phyloP scores from a whole-genome alignment of 1,139 yeast species.

The Pneumocystis oryctolagi region DNA sequence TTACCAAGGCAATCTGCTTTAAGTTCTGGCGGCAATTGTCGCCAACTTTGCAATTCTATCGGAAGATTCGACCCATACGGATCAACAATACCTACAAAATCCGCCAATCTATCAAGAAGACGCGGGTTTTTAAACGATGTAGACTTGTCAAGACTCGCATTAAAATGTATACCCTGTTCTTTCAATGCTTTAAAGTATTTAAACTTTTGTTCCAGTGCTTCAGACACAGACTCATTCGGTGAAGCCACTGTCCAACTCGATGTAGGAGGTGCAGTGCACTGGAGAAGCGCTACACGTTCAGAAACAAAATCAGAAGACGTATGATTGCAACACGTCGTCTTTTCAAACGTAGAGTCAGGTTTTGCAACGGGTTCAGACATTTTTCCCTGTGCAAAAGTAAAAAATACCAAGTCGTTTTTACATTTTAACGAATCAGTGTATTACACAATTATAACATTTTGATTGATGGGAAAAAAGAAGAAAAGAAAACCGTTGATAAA shows the following conservation, averaged over 20 bases:
- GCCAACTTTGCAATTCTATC: not conserved
- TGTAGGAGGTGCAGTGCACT: not conserved
- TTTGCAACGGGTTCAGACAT: not conserved
- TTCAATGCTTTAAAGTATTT: not conserved
- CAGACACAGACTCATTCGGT: not conserved
- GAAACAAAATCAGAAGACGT: not conserved
- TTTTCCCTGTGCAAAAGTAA: too few relatives aligned
- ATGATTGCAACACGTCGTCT: too few relatives aligned
- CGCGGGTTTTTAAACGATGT: not conserved
- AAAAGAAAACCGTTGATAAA: too few relatives aligned
- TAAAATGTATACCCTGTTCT: not conserved
- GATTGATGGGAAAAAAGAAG: too few relatives aligned
- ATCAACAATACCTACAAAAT: not conserved
- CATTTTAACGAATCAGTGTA: too few relatives aligned
- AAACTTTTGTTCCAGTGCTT: not conserved
- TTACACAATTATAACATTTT: too few relatives aligned
- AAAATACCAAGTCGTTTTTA: too few relatives aligned
- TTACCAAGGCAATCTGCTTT: not conserved
- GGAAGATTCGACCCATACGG: not conserved
- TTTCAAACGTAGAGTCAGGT: not conserved
- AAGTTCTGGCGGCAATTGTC: not conserved
- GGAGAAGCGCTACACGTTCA: not conserved
- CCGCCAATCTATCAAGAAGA: not conserved
- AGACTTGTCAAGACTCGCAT: not conserved
- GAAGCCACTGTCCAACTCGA: not conserved